Conservation (phyloP, 345 rosid species). For the Lepidium sativum region DNA sequence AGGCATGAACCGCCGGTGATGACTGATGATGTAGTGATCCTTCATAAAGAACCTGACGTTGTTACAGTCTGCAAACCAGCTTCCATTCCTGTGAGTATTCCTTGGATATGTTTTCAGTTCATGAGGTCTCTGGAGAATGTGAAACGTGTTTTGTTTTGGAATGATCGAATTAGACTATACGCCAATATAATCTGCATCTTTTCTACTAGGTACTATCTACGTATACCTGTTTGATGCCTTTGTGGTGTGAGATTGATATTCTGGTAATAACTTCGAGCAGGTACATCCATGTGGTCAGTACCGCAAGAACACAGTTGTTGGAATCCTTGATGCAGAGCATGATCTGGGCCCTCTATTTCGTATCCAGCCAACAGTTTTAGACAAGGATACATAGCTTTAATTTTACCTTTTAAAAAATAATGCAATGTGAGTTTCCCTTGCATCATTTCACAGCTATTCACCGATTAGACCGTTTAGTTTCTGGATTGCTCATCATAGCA, state of each 20-base stretch:
- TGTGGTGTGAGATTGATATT: background rate
- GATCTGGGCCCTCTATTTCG: constrained; percentile 68
- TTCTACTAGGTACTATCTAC: background rate
- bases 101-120: background rate
- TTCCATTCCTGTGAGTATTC: constrained; percentile 68
- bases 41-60: constrained; percentile 62
- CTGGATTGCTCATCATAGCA: constrained; percentile 87
- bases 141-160: background rate
- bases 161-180: background rate
- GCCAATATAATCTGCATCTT: background rate
- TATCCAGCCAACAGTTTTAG: constrained; percentile 39
- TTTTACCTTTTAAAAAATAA: background rate
- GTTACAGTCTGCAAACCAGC: constrained; percentile 83
- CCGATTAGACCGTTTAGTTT: constrained; percentile 79
- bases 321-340: constrained; percentile 92
- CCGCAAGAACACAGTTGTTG: constrained; percentile 90
- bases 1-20: constrained; percentile 93
- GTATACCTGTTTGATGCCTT: background rate
- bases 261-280: constrained; percentile 23
- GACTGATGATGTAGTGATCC: constrained; percentile 52
- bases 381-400: background rate
- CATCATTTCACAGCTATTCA: constrained; percentile 51
- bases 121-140: background rate
- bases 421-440: constrained; percentile 28
- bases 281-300: constrained; percentile 97